Evolutionary conservation across 1,284 basidiomycete genomes (phyloP).

Genomic region (Earliella scabrosa): DNA sequence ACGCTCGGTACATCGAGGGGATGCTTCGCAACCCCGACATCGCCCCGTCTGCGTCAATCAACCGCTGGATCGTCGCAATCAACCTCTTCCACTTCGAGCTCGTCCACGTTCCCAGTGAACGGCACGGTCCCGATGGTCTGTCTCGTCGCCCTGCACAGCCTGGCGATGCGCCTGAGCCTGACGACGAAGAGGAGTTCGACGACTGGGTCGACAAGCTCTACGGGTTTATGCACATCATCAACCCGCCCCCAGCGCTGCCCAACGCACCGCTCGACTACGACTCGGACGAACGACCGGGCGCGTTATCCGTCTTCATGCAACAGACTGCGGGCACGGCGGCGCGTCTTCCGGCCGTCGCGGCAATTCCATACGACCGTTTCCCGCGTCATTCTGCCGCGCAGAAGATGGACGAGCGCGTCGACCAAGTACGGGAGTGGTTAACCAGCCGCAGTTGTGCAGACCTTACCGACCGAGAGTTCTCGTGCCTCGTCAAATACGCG

Average conservation of each 20-base stretch:
- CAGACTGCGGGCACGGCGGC: not conserved
- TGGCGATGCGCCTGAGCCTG: constrained; percentile 20
- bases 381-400: not conserved
- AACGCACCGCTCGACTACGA: not conserved
- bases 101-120: constrained; percentile 35
- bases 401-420: not conserved
- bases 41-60: constrained; percentile 39
- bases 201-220: constrained; percentile 38
- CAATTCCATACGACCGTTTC: not conserved
- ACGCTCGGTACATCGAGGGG: too few relatives aligned
- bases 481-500: not conserved
- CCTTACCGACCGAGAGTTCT: not conserved
- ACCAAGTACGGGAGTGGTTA: not conserved
- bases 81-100: constrained; percentile 40
- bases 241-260: not conserved
- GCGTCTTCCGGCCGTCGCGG: not conserved
- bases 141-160: constrained; percentile 35
- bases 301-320: not conserved
- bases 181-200: too few relatives aligned
- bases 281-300: not conserved
- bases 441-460: not conserved
- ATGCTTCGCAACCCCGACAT: too few relatives aligned
- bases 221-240: constrained; percentile 21
- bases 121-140: constrained; percentile 41
- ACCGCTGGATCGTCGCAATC: constrained; percentile 45